Percentiles rank a stretch among this genome's conserved stretches.
These are phyloP conservation scores for Naganishia sp. DNA, from an alignment of 1,284 basidiomycete species.

Conservation along the genomic window DNA sequence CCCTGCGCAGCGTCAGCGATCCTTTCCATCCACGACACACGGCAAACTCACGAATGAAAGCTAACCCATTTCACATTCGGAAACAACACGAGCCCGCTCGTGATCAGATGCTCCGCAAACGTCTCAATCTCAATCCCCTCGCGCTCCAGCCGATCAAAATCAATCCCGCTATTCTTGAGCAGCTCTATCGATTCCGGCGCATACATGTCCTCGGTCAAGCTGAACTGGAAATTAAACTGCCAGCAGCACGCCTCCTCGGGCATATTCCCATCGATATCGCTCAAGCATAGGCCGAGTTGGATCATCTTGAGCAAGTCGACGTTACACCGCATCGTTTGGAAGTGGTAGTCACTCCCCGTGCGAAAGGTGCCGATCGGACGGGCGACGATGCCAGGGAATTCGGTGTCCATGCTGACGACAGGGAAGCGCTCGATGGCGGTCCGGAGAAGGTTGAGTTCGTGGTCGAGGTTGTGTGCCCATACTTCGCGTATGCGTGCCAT, in stretches of 20 bases:
- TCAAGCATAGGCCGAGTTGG: conserved; percentile 91
- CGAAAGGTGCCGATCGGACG: conserved; percentile 95
- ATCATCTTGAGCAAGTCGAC: conserved; percentile 98
- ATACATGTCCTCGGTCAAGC: conserved; percentile 93
- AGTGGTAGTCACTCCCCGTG: conserved; percentile 97
- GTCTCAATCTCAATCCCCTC: conserved; percentile 90
- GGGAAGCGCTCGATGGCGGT: conserved; percentile 86
- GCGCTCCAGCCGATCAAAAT: conserved; percentile 90
- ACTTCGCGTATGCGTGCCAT: conserved; percentile 51
- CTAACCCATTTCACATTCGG: conserved; percentile 95
- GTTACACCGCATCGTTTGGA: conserved; percentile 98
- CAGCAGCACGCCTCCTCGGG: conserved; percentile 85
- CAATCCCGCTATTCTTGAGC: conserved; percentile 90
- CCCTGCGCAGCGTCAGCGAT: conserved; percentile 59
- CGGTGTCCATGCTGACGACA: conserved; percentile 97
- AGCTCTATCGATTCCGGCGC: conserved; percentile 95
- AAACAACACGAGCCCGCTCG: conserved; percentile 86
- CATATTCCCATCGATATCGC: conserved; percentile 87
- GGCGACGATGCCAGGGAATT: conserved; percentile 98
- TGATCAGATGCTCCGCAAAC: conserved; percentile 96
- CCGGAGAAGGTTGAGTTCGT: conserved; percentile 85
- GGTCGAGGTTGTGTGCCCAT: conserved; percentile 90
- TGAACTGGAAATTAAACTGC: conserved; percentile 99
- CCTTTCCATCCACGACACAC: background rate
- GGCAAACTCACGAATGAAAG: conserved; percentile 80